Conservation (phyloP, 306 rosid species). For the Prunus fruticosa region DNA sequence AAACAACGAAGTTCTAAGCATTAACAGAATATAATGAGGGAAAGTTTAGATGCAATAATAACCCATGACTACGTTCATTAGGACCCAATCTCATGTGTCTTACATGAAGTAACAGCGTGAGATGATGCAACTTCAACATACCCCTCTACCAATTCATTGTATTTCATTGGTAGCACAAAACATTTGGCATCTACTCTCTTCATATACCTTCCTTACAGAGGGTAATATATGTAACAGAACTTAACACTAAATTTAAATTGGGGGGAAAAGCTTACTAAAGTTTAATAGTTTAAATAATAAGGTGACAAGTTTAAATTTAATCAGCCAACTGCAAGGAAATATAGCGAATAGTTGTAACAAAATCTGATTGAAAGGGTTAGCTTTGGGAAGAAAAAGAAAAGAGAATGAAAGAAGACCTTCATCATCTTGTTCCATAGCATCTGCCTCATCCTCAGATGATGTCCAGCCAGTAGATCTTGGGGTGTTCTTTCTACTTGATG, state of each 20-base stretch:
- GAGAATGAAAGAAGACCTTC: slow-evolving; percentile 48
- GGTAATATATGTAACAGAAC: neutral
- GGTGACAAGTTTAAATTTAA: neutral
- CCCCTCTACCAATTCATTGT: neutral
- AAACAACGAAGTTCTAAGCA: neutral
- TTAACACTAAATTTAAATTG: neutral
- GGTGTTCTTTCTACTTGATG: slow-evolving; percentile 53
- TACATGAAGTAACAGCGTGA: neutral
- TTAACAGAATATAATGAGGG: neutral
- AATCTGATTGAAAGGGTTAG: neutral
- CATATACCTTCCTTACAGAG: slow-evolving; percentile 9
- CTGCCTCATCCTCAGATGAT: slow-evolving; percentile 90
- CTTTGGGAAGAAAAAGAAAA: neutral
- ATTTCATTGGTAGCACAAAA: neutral
- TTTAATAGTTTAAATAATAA: neutral
- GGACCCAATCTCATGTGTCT: neutral
- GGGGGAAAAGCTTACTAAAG: too few species aligned
- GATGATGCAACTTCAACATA: slow-evolving; percentile 7
- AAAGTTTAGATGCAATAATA: neutral
- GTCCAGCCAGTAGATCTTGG: slow-evolving; percentile 71
- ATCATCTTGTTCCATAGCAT: slow-evolving; percentile 76
- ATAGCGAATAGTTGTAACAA: neutral
- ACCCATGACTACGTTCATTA: neutral
- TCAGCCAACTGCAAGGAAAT: slow-evolving; percentile 1
- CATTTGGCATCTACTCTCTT: neutral